These are phyloP conservation scores for Vaccinium macrocarpon DNA, from an alignment of 148 eudicot genomes.

Conservation along the genomic window DNA sequence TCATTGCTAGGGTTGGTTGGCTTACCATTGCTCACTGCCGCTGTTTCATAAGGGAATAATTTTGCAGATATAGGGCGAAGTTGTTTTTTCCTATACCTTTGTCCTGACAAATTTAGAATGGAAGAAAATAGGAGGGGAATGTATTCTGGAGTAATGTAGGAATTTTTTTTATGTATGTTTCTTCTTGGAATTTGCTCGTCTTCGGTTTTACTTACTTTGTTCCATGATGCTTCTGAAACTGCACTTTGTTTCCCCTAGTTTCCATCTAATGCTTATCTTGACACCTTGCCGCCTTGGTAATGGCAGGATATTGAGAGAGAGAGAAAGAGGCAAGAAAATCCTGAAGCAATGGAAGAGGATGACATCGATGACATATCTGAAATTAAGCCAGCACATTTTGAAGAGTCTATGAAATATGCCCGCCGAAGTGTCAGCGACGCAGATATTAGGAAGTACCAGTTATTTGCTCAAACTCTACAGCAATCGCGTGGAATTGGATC, in stretches of 20 bases:
- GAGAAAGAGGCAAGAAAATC: slow-evolving; percentile 27
- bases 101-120: background rate
- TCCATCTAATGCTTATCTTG: background rate
- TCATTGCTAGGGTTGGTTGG: background rate
- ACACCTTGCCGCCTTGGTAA: background rate
- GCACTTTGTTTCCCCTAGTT: background rate
- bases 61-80: background rate
- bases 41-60: background rate
- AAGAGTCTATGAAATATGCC: slow-evolving; percentile 43
- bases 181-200: background rate
- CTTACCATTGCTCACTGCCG: background rate
- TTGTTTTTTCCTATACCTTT: background rate
- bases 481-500: slow-evolving; percentile 40
- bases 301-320: slow-evolving; percentile 37
- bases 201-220: background rate
- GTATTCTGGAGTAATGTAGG: background rate
- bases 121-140: background rate
- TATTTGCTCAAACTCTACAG: slow-evolving; percentile 39
- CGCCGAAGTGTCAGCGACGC: slow-evolving; percentile 45
- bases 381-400: slow-evolving; percentile 38
- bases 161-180: background rate
- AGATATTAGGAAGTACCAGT: slow-evolving; percentile 38
- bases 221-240: background rate
- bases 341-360: slow-evolving; percentile 44
- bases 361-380: slow-evolving; percentile 30